phyloP scores from a whole-genome alignment of 108 stramenopile species.

The Seminavis robusta region DNA sequence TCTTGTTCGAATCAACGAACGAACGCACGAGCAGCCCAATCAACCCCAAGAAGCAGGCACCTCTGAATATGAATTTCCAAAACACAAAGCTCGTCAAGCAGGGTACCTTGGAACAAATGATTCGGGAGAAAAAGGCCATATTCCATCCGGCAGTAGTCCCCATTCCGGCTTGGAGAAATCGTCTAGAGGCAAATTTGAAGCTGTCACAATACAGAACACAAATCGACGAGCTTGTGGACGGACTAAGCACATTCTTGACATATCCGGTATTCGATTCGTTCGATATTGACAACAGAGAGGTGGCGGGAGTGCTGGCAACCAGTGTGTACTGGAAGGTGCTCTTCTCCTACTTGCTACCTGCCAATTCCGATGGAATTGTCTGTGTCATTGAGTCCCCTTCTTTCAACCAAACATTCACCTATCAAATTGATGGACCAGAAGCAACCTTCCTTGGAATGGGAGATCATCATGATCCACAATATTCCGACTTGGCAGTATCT shows the following conservation, averaged over 20 bases:
- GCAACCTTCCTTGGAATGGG: slow-evolving; percentile 36
- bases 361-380: slow-evolving; percentile 40
- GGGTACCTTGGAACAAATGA: background rate
- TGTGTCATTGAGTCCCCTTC: slow-evolving; percentile 39
- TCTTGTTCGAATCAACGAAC: background rate
- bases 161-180: too few species aligned
- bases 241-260: slow-evolving; percentile 16
- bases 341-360: slow-evolving; percentile 28
- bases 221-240: background rate
- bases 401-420: slow-evolving; percentile 32
- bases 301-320: slow-evolving; percentile 9
- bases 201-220: background rate
- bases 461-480: slow-evolving; percentile 38
- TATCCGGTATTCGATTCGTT: slow-evolving; percentile 20
- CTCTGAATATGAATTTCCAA: background rate
- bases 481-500: slow-evolving; percentile 1
- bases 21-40: background rate
- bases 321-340: slow-evolving; percentile 37
- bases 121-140: background rate
- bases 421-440: slow-evolving; percentile 24
- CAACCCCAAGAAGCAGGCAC: background rate
- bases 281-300: background rate
- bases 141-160: background rate
- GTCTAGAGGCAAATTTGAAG: too few species aligned
- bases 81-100: background rate